A percentile compares a stretch with the other conserved stretches of the same genome.
Evolutionary conservation across 768 basidiomycete species (phyloP).

Genomic region (Auriscalpium microsporum): DNA sequence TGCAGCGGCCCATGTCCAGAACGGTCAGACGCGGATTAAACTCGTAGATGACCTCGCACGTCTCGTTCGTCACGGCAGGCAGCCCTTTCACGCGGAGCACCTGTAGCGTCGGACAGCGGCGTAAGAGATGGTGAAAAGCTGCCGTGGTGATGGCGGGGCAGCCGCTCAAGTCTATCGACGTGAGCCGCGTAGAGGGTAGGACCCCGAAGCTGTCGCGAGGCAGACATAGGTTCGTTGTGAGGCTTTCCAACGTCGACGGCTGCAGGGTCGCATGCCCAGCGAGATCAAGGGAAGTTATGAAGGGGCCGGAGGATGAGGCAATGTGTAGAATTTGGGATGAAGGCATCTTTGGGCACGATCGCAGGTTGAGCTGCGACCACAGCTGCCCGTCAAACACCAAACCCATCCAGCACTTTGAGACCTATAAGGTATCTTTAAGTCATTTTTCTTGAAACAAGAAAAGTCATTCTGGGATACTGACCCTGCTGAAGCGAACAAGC

Average conservation of each 20-base stretch:
- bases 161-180: conserved; percentile 61
- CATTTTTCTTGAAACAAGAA: neutral
- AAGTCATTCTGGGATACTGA: conserved; percentile 30
- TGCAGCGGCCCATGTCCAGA: conserved; percentile 68
- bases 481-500: conserved; percentile 71
- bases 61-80: conserved; percentile 59
- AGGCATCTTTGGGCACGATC: conserved; percentile 51
- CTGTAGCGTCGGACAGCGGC: conserved; percentile 51
- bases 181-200: conserved; percentile 56
- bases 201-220: conserved; percentile 25
- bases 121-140: conserved; percentile 62
- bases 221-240: conserved; percentile 48
- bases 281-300: conserved; percentile 53
- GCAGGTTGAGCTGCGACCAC: conserved; percentile 64
- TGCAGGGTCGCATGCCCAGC: conserved; percentile 50
- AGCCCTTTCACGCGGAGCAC: conserved; percentile 62
- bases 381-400: conserved; percentile 81
- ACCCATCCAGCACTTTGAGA: conserved; percentile 67
- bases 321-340: conserved; percentile 44
- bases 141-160: conserved; percentile 58
- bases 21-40: conserved; percentile 47
- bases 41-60: conserved; percentile 57
- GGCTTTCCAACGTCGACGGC: conserved; percentile 39
- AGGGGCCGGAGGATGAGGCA: conserved; percentile 49
- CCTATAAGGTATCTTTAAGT: conserved; percentile 33